These are phyloP conservation scores for Oryza australiensis DNA, from an alignment of 176 grass and related monocot species.

Conservation along the genomic window DNA sequence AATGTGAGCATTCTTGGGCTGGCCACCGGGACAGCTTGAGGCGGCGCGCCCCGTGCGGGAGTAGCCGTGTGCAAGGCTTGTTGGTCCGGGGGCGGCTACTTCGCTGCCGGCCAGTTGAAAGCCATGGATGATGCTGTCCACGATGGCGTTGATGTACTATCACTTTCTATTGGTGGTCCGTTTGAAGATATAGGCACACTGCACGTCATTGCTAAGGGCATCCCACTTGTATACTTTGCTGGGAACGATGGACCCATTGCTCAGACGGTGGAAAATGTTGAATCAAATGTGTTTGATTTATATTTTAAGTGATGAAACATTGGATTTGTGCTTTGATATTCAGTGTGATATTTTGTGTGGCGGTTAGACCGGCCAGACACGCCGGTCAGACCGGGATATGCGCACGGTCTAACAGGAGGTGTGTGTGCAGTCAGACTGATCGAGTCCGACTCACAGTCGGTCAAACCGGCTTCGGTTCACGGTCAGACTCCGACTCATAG, in stretches of 20 bases:
- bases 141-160: slow-evolving; percentile 38
- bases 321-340: too few species aligned
- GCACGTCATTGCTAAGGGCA: neutral
- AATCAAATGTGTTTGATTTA: too few species aligned
- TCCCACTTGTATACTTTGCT: neutral
- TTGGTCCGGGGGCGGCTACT: neutral
- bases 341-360: too few species aligned
- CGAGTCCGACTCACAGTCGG: too few species aligned
- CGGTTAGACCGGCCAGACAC: too few species aligned
- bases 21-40: neutral
- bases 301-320: too few species aligned
- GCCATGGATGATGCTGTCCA: slow-evolving; percentile 29
- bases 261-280: neutral
- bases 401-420: too few species aligned
- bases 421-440: too few species aligned
- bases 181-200: neutral
- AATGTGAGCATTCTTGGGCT: neutral
- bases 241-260: neutral
- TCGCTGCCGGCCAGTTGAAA: neutral
- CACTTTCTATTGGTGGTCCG: neutral
- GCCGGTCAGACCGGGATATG: too few species aligned
- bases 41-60: neutral
- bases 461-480: too few species aligned
- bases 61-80: slow-evolving; percentile 39
- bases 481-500: too few species aligned